Evolutionary conservation across 139 green algal species (phyloP).

Genomic region (Yamagishiella unicocca): DNA sequence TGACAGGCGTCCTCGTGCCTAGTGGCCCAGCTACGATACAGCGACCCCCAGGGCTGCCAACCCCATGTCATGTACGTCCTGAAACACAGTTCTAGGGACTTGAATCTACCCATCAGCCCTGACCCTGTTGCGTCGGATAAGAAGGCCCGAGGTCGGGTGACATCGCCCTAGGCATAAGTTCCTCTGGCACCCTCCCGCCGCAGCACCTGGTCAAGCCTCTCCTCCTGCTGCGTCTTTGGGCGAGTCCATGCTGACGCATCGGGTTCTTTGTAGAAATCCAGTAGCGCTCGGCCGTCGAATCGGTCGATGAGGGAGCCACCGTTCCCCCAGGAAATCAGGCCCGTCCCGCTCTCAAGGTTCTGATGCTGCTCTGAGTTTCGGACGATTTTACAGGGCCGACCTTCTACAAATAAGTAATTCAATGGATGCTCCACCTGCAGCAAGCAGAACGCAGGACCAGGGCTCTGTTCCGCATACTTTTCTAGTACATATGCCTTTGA

Average conservation of each 20-base stretch:
- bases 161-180: no score
- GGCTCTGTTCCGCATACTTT: no score
- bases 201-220: slow-evolving; percentile 73
- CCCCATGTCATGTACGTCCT: no score
- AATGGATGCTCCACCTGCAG: slow-evolving; percentile 70
- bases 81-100: no score
- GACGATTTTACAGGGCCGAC: slow-evolving; percentile 64
- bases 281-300: slow-evolving; percentile 80
- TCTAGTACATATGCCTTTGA: no score
- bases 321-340: slow-evolving; percentile 79
- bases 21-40: no score
- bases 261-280: slow-evolving; percentile 82
- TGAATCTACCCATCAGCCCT: no score
- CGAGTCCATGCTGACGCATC: slow-evolving; percentile 30
- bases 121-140: no score
- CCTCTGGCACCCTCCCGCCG: not conserved
- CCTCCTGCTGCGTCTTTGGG: slow-evolving; percentile 63
- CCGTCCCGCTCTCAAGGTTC: slow-evolving; percentile 63
- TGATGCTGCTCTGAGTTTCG: slow-evolving; percentile 66
- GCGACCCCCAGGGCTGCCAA: no score
- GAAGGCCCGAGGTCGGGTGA: no score
- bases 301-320: slow-evolving; percentile 79
- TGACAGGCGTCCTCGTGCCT: no score
- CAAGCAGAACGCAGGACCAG: not conserved
- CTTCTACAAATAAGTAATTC: slow-evolving; percentile 76